Evolutionary conservation across 306 rosid species (phyloP).

Genomic region (Cicer pinnatifidum): DNA sequence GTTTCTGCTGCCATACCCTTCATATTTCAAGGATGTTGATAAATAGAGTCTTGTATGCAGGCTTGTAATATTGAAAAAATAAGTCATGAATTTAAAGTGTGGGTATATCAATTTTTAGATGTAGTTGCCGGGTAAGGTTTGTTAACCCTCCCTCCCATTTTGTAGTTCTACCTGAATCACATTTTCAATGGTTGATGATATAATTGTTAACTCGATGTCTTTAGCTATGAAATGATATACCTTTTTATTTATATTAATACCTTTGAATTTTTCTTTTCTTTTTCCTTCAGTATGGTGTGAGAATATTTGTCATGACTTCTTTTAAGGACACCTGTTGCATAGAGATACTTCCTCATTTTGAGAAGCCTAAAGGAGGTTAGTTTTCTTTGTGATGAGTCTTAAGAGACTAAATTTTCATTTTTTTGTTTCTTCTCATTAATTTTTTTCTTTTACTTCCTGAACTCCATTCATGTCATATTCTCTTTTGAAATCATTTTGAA

Average conservation of each 20-base stretch:
- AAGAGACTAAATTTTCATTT: not conserved
- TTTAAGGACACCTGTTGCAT: constrained; percentile 83
- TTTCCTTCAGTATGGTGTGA: constrained; percentile 68
- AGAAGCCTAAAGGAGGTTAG: constrained; percentile 69
- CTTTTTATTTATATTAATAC: constrained; percentile 33
- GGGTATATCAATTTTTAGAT: not conserved
- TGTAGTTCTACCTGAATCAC: constrained; percentile 2
- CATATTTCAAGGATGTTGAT: constrained; percentile 14
- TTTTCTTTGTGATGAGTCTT: constrained; percentile 13
- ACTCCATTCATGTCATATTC: constrained; percentile 1
- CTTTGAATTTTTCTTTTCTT: not conserved
- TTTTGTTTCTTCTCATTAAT: constrained; percentile 7
- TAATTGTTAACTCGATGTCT: constrained; percentile 11
- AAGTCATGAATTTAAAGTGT: not conserved
- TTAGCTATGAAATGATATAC: not conserved
- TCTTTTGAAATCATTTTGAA: constrained; percentile 27
- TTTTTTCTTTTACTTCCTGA: not conserved
- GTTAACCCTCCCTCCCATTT: constrained; percentile 3
- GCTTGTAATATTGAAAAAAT: not conserved
- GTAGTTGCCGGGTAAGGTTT: constrained; percentile 23
- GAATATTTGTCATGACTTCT: constrained; percentile 79
- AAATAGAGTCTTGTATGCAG: not conserved
- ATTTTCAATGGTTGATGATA: constrained; percentile 28
- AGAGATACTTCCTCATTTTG: constrained; percentile 79
- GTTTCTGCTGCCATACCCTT: constrained; percentile 8